These are phyloP conservation scores for Gillenia trifoliata DNA, from an alignment of 306 rosid genomes.

Conservation along the genomic window DNA sequence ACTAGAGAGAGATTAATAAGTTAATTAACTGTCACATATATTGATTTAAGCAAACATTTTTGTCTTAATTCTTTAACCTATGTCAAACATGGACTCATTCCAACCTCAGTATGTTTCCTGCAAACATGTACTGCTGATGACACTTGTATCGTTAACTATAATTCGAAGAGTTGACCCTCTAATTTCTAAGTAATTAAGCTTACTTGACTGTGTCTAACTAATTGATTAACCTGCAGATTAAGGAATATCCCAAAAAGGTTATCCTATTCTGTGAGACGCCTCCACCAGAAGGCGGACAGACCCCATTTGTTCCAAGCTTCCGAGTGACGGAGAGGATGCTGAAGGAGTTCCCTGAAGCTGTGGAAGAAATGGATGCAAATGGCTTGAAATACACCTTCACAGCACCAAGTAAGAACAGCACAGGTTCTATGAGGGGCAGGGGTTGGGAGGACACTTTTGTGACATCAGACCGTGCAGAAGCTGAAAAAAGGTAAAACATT, in stretches of 20 bases:
- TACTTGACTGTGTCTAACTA: background rate
- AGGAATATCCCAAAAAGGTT: constrained; percentile 58
- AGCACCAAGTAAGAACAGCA: constrained; percentile 48
- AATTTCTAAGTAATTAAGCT: background rate
- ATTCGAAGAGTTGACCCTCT: background rate
- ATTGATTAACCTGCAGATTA: constrained; percentile 38
- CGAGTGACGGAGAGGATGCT: constrained; percentile 57
- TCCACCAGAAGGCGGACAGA: constrained; percentile 83
- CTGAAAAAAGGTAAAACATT: constrained; percentile 46
- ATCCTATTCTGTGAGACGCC: constrained; percentile 72
- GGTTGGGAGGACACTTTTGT: constrained; percentile 78
- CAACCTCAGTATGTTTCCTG: background rate
- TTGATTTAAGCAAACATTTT: background rate
- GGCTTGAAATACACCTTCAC: constrained; percentile 63
- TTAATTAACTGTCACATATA: no score
- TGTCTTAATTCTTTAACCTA: background rate
- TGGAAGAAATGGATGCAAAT: constrained; percentile 51
- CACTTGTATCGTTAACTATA: background rate
- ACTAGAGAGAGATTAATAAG: no score
- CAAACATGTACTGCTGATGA: background rate
- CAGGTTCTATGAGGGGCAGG: constrained; percentile 77
- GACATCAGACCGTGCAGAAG: constrained; percentile 53
- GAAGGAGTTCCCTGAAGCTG: constrained; percentile 66
- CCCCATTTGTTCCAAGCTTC: constrained; percentile 85
- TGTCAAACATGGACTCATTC: background rate